Evolutionary conservation across 164 flowering plant genomes (phyloP).

Genomic region (Chimonanthus salicifolius): DNA sequence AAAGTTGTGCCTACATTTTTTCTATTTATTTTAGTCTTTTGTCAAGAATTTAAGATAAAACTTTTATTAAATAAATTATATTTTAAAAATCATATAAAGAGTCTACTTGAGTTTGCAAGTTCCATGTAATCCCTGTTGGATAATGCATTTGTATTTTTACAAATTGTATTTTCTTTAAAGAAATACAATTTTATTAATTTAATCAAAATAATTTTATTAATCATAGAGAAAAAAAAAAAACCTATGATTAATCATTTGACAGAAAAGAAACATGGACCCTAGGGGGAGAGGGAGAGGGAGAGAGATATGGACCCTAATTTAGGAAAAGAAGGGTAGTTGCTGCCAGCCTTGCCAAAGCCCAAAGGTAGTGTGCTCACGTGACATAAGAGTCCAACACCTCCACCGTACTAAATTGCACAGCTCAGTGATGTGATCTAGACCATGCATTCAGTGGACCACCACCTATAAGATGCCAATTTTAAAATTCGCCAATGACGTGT

Average conservation of each 20-base stretch:
- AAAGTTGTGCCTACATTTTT: too few relatives aligned
- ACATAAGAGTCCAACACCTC: not conserved
- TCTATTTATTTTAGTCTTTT: too few relatives aligned
- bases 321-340: not conserved
- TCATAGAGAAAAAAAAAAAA: not conserved
- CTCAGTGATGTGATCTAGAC: not conserved
- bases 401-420: not conserved
- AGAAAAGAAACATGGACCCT: not conserved
- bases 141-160: too few relatives aligned
- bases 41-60: too few relatives aligned
- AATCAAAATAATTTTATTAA: too few relatives aligned
- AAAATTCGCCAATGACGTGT: too few relatives aligned
- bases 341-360: not conserved
- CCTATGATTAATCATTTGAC: not conserved
- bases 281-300: not conserved
- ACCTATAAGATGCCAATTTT: not conserved
- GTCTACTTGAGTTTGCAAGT: too few relatives aligned
- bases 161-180: too few relatives aligned
- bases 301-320: not conserved
- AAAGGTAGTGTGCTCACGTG: not conserved
- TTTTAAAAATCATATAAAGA: too few relatives aligned
- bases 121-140: too few relatives aligned
- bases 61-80: too few relatives aligned
- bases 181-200: too few relatives aligned
- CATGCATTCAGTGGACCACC: not conserved